Conservation (phyloP, 139 green algal species). For the Micractinium sp. region DNA sequence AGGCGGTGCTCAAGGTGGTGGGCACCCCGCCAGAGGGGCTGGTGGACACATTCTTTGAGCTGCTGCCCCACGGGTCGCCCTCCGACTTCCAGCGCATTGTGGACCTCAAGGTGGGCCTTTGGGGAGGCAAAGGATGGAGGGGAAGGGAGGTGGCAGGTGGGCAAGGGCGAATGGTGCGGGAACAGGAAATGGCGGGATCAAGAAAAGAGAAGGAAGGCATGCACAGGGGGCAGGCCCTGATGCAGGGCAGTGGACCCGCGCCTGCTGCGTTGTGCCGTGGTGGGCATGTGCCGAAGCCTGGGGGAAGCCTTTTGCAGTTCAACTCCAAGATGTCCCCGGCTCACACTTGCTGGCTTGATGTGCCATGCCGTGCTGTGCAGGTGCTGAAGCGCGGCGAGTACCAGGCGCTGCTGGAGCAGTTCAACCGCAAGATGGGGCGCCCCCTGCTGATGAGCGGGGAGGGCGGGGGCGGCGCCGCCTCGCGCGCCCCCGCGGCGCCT, state of each 20-base stretch:
- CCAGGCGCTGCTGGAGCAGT: slow-evolving; percentile 34
- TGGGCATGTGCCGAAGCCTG: background rate
- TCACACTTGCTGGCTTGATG: too few species aligned
- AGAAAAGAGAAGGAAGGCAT: too few species aligned
- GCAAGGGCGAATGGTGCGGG: too few species aligned
- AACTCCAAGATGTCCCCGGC: too few species aligned
- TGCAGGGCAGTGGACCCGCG: too few species aligned
- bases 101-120: slow-evolving; percentile 73
- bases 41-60: slow-evolving; percentile 78
- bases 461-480: background rate
- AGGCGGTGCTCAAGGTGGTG: slow-evolving; percentile 84
- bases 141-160: too few species aligned
- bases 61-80: slow-evolving; percentile 64
- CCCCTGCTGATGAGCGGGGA: background rate
- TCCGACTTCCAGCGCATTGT: slow-evolving; percentile 76
- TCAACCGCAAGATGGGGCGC: slow-evolving; percentile 35
- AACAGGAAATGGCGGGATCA: too few species aligned
- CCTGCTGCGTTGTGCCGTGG: background rate
- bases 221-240: too few species aligned
- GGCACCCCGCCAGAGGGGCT: slow-evolving; percentile 71
- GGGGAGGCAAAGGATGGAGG: too few species aligned
- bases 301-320: too few species aligned
- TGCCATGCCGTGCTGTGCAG: background rate
- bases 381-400: slow-evolving; percentile 32
- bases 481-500: background rate